These are phyloP conservation scores for Grigorovia transvaalensis DNA, from an alignment of 805 yeast species.

Conservation along the genomic window DNA sequence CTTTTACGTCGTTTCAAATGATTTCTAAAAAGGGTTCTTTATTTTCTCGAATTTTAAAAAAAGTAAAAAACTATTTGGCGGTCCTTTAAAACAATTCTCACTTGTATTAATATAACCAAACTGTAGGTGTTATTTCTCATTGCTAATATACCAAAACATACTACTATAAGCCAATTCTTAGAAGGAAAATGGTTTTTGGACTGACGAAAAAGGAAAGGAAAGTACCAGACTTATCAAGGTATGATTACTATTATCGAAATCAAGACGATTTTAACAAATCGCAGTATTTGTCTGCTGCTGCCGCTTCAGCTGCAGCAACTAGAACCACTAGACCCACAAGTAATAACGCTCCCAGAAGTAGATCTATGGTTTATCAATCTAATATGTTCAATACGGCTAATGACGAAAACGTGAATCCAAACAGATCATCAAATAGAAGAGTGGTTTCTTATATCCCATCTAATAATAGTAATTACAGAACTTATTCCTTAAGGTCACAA, in stretches of 20 bases:
- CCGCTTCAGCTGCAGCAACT: conserved; percentile 21
- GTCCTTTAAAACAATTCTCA: too few relatives aligned
- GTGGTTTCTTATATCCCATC: neutral
- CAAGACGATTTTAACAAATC: conserved; percentile 14
- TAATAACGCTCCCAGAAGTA: conserved; percentile 3
- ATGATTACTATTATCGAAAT: conserved; percentile 25
- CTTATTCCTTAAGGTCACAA: conserved; percentile 18
- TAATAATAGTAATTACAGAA: conserved; percentile 6
- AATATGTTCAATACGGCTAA: neutral
- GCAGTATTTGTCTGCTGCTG: conserved; percentile 20
- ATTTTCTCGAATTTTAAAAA: too few relatives aligned
- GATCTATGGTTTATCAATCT: conserved; percentile 7
- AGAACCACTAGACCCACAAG: neutral
- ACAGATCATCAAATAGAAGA: neutral
- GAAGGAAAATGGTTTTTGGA: conserved; percentile 17
- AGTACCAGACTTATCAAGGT: conserved; percentile 32
- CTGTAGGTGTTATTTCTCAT: too few relatives aligned
- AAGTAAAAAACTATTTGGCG: too few relatives aligned
- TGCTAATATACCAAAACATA: too few relatives aligned
- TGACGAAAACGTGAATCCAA: neutral
- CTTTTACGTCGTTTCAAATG: too few relatives aligned
- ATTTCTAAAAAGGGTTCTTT: too few relatives aligned
- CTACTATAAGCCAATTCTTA: neutral
- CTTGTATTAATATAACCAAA: too few relatives aligned
- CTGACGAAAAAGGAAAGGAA: conserved; percentile 18